Base-by-base conservation (phyloP, 768 basidiomycete genomes). In the Agaricus subrufescens region DNA sequence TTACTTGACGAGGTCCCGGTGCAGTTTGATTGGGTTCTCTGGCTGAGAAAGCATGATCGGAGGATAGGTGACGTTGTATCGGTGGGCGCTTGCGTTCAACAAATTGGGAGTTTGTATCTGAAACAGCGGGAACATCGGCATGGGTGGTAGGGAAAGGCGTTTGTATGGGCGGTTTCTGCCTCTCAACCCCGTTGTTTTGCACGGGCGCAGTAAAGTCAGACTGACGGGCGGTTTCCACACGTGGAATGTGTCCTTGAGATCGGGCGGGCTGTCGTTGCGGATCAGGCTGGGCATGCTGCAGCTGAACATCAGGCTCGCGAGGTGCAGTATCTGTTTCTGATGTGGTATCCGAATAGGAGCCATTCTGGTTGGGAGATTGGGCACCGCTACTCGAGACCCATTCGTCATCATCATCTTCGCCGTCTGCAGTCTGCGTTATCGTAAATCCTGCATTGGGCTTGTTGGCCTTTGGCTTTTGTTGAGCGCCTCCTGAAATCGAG, bases 341-440 rank as follows among this genome's bases (percentile, higher is more conserved):
- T 39, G 71, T 71, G n/a, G 67, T 65, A 44, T 71, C 71, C 19
- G 74, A 75, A 49, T 79, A 77, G 0, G 81, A 80, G 39, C 74
- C 75, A 49, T 71, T 57, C 47, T 75, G 71, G 61, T 77, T 79
- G 3, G 88, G 89, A 1, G 88, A 90, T 0, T 73, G 86, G 0
- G 81, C 85, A 6, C 86, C 88, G 63, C 87, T 89, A 65, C 84
- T 88, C 27, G 88, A 90, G 1, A 87, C 77, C 87, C 87, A 90
- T 55, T 83, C 89, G 54, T 88, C 86, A 10, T 87, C 86, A 56
- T 83, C 83, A 11, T 72, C 71, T 14, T 73, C 74, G 25, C 65
- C 61, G 26, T 69, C 76, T 40, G 70, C 72, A 30, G 79, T 71
- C 50, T 75, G 79, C 8, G 84, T 74, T 55, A 87, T 75, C 11